Evolutionary conservation across 768 basidiomycete species (phyloP), one percentile per base, ranked within the genome.

Genomic region (Trametes cubensis): DNA sequence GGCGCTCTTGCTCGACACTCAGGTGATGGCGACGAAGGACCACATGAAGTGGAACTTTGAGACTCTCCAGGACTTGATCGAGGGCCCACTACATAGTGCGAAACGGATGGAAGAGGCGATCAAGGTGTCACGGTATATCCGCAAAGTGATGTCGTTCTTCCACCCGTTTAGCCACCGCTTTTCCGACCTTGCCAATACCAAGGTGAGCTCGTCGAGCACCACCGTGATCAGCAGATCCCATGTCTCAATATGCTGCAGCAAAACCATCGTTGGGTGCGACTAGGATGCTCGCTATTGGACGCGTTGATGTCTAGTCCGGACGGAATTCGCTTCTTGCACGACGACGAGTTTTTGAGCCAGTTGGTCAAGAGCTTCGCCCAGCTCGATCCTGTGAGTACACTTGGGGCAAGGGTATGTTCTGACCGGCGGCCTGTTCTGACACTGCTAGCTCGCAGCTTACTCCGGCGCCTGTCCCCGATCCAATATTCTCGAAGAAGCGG

Each of bases 41-140:
- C 86, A 92, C 63, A 83, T 84, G 6, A 94, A 91, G 68, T 99
- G 97, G 97, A 91, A 90, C 67, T 94, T 90, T 71, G 95, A 98
- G 13, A 83, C 87, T 20, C 78, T 98, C 55, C 85, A 91, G 66
- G 94, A 95, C 42, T 78, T 98, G 10, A 83, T 98, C 28, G 94
- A 98, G 67, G 97, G 97, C 0, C 94, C 96, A 2, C 76, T 99
- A 58, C 79, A 95, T 49, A 96, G 95, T 69, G 88, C 94, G 2
- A 92, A 92, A 71, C 81, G 97, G 40, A 82, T 98, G 73, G 96
- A 99, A 70, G 97, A 99, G 75, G 93, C 94, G 3, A 92, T 96
- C 70, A 90, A 88, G 71, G 93, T 88, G 15, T 88, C 91, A 14
- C 86, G 92, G 66, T 96, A 95, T 67, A 87, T 96, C 58, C 84